These are phyloP conservation scores for Gigaspora rosea DNA, from an alignment of 192 early-diverging fungal genomes.

Conservation along the genomic window DNA sequence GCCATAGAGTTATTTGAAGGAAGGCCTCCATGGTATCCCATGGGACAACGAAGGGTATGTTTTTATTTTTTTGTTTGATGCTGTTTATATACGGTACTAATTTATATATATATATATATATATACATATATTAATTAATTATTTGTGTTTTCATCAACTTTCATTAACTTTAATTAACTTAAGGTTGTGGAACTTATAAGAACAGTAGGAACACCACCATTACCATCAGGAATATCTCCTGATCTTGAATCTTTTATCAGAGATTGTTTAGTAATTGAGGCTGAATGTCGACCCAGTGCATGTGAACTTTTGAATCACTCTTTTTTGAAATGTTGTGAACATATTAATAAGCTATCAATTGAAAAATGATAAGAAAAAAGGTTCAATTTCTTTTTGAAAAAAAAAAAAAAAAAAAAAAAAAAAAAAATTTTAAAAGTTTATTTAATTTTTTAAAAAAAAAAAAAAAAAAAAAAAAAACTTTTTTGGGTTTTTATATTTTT, in stretches of 20 bases:
- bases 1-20: constrained; percentile 53
- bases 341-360: too few relatives aligned
- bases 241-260: constrained; percentile 29
- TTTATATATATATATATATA: not conserved
- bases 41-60: constrained; percentile 24
- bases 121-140: not conserved
- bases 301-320: constrained; percentile 2
- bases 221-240: constrained; percentile 17
- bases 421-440: too few relatives aligned
- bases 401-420: too few relatives aligned
- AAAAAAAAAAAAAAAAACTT: too few relatives aligned
- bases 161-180: too few relatives aligned
- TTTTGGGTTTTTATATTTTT: too few relatives aligned
- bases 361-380: too few relatives aligned
- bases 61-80: too few relatives aligned
- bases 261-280: constrained; percentile 15
- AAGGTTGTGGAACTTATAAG: constrained; percentile 24
- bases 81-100: too few relatives aligned
- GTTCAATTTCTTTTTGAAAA: too few relatives aligned
- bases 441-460: too few relatives aligned
- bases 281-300: constrained; percentile 15
- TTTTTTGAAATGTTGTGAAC: constrained; percentile 2
- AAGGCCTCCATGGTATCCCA: constrained; percentile 47
- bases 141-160: not conserved
- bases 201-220: constrained; percentile 30